These are phyloP conservation scores for Corynascus novoguineensis DNA, from an alignment of 495 filamentous ascomycete genomes.

Conservation along the genomic window DNA sequence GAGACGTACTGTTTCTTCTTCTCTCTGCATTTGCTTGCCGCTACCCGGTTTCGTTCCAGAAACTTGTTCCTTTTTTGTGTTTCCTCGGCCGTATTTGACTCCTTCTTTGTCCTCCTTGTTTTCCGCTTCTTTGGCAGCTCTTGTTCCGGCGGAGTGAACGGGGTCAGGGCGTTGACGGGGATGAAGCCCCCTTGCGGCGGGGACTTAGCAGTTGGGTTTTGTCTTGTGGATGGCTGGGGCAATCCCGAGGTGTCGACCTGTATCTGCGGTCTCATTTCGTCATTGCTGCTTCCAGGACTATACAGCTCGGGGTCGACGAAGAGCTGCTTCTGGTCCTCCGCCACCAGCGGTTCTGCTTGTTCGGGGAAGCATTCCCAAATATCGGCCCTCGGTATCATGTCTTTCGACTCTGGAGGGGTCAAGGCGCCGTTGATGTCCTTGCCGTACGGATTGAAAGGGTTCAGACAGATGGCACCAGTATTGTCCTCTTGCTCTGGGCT, in stretches of 20 bases:
- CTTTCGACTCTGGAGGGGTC: background rate
- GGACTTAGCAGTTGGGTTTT: constrained; percentile 26
- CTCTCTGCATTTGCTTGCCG: constrained; percentile 79
- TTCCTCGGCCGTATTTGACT: constrained; percentile 17
- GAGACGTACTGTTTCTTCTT: constrained; percentile 77
- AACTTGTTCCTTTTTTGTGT: constrained; percentile 43
- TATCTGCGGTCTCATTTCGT: constrained; percentile 21
- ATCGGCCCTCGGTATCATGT: constrained; percentile 6
- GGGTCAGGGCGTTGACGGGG: constrained; percentile 20
- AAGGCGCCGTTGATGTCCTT: constrained; percentile 8
- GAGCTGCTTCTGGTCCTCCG: constrained; percentile 13
- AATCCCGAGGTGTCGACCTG: constrained; percentile 15
- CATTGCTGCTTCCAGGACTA: constrained; percentile 16
- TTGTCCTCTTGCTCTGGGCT: constrained; percentile 19
- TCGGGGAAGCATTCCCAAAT: constrained; percentile 20
- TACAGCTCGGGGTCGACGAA: constrained; percentile 28
- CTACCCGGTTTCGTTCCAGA: constrained; percentile 75
- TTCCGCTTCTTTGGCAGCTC: constrained; percentile 19
- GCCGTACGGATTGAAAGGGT: constrained; percentile 14
- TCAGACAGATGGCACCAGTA: constrained; percentile 8
- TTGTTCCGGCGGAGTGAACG: constrained; percentile 25
- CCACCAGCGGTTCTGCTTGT: constrained; percentile 16
- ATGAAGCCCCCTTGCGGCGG: constrained; percentile 19
- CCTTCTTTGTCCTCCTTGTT: constrained; percentile 15
- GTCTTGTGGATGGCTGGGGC: constrained; percentile 21